phyloP scores from a whole-genome alignment of 306 rosid genomes.

The Lotus japonicus region DNA sequence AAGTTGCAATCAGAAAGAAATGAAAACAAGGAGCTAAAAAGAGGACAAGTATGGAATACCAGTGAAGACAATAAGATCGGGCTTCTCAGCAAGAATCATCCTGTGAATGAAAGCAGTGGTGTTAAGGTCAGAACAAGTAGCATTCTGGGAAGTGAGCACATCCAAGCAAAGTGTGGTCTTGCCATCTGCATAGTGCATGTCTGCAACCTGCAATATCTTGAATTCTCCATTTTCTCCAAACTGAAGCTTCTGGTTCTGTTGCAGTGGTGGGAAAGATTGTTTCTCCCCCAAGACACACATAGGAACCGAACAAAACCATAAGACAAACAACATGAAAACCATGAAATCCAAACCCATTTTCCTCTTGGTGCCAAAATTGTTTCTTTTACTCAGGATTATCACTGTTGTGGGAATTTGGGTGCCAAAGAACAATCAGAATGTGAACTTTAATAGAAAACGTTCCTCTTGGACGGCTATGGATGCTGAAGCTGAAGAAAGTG shows the following conservation, averaged over 20 bases:
- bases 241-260: conserved; percentile 34
- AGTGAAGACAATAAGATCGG: conserved; percentile 83
- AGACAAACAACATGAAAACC: not conserved
- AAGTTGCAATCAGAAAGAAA: not conserved
- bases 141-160: conserved; percentile 51
- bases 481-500: too few relatives aligned
- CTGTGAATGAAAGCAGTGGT: conserved; percentile 61
- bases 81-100: conserved; percentile 91
- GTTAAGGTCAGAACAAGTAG: conserved; percentile 78
- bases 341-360: conserved; percentile 17
- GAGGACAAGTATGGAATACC: conserved; percentile 33
- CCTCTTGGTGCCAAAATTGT: not conserved
- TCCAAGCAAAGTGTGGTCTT: conserved; percentile 53
- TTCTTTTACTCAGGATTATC: conserved; percentile 18
- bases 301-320: conserved; percentile 18
- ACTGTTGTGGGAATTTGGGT: not conserved
- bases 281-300: conserved; percentile 25
- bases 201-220: conserved; percentile 92
- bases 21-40: not conserved
- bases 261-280: not conserved
- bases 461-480: too few relatives aligned
- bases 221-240: conserved; percentile 62
- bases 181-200: conserved; percentile 88
- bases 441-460: too few relatives aligned
- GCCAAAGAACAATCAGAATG: not conserved